Evolutionary conservation across 228 moss, liverwort and hornwort species (phyloP), one percentile per base, ranked within the genome.

Genomic region (Sphagnum magellanicum): DNA sequence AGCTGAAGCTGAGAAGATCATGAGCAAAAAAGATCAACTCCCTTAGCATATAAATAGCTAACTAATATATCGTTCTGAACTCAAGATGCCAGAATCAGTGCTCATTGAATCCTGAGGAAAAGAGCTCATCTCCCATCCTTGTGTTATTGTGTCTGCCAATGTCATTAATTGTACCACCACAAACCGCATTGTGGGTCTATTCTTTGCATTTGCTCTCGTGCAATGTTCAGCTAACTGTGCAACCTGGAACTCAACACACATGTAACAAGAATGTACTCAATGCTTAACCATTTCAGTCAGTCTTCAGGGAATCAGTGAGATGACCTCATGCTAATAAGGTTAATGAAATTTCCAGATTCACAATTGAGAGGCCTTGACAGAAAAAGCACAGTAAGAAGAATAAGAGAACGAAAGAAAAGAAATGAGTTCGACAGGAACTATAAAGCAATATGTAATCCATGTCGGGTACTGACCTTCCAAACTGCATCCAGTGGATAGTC

Each of bases 141-240:
- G 83, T 10, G 95, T 86, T 70, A 85, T 66, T 5, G 91, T 89
- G 55, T 32, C 32, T 52, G 92, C 89, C 71, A 95, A 58, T 4
- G 89, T 91, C 95, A 95, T 92, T 14, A 95, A 79, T 2, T 89
- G 83, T 11, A 95, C 92, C 48, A 95, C 95, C 0, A 76, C 95
- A 72, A 79, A 89, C 53, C 95, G 87, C 91, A 95, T 95, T 8
- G 72, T 89, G 4, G 95, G 92, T 64, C 95, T 81, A 58, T 72
- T 73, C 72, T 67, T 67, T 1, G 95, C 89, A 1, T 78, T 67
- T 65, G 91, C 95, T 15, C 84, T 72, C 4, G 91, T 96, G 77
- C 95, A 96, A 3, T 81, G 82, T 78, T 84, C 86, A 68, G 92
- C 95, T 59, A 96, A 75, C 75, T 91, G 86, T 16, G 84, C 78